Evolutionary conservation across 352 stramenopile genomes (phyloP), one percentile per base, ranked within the genome.

Genomic region (Halophytophthora polymorphica): DNA sequence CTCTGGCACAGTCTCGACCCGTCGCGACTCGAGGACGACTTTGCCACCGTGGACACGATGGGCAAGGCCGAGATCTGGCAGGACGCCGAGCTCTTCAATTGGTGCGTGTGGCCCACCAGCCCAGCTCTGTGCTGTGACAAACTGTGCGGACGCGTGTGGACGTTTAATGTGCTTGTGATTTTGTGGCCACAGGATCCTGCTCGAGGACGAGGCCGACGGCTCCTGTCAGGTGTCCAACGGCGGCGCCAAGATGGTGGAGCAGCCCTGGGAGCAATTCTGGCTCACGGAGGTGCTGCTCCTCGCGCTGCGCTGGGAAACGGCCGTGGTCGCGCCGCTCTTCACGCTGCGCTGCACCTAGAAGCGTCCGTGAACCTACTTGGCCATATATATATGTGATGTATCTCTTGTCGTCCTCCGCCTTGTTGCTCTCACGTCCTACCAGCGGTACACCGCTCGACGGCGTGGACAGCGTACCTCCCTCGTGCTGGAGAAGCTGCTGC

Each of bases 211-310:
- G 39, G 57, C 49, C 4, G 46, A 57, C 31, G 65, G 66, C 23
- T 23, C 19, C 3, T 82, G 71, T 48, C 49, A 50, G 42, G 58
- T 74, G 53, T 74, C 66, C 1, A 78, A 72, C 38, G 68, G 65
- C 17, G 71, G 71, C 1, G 34, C 54, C 6, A 54, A 72, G 39
- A 48, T 61, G 39, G 61, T 64, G 6, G 56, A 66, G 34, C 66
- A 78, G 19, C 65, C 69, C 22, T 66, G 58, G 56, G 63, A 66
- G 29, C 33, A 69, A 18, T 82, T 78, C 58, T 82, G 71, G 71
- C 57, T 73, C 28, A 76, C 66, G n/a, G 65, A 82, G 52, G 68
- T 82, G 38, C 51, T 82, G 56, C 49, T 78, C 21, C 38, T 82
- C 29, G 60, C 64, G 6, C 52, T 82, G 38, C 71, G 69, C 14